Conservation (phyloP, 495 filamentous ascomycete species). For the Xylaria intraflava region DNA sequence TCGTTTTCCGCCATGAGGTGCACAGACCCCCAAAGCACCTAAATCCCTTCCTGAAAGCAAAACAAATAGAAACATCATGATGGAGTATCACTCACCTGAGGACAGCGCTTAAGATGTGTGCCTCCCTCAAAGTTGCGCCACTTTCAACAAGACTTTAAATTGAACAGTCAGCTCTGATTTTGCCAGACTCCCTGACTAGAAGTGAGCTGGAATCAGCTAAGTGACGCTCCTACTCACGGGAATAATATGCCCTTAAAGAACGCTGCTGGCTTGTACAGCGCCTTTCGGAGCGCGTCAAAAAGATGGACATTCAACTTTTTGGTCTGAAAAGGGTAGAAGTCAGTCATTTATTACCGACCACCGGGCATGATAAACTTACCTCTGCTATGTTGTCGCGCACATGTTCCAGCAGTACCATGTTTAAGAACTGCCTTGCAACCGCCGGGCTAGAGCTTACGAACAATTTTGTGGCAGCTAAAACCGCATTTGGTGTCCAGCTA, state of each 20-base stretch:
- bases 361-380: constrained; percentile 21
- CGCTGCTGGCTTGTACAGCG: constrained; percentile 88
- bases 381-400: constrained; percentile 70
- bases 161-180: background rate
- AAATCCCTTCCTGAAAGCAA: background rate
- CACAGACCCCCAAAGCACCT: background rate
- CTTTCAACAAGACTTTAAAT: constrained; percentile 52
- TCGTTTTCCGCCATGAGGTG: background rate
- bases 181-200: no score
- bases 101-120: constrained; percentile 80
- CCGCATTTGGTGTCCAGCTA: constrained; percentile 76
- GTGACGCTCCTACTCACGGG: constrained; percentile 36
- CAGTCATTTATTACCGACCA: background rate
- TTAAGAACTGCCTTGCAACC: constrained; percentile 73
- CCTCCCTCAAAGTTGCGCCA: constrained; percentile 72
- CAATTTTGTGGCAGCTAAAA: constrained; percentile 78
- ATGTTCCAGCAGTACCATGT: constrained; percentile 73
- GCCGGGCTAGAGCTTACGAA: constrained; percentile 76
- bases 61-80: background rate
- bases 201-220: background rate
- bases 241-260: constrained; percentile 98
- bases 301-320: constrained; percentile 94
- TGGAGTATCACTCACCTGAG: constrained; percentile 57
- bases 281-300: constrained; percentile 86
- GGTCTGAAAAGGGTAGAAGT: constrained; percentile 43